phyloP scores from a whole-genome alignment of 371 early-diverging fungal genomes.

The Circinella umbellata region DNA sequence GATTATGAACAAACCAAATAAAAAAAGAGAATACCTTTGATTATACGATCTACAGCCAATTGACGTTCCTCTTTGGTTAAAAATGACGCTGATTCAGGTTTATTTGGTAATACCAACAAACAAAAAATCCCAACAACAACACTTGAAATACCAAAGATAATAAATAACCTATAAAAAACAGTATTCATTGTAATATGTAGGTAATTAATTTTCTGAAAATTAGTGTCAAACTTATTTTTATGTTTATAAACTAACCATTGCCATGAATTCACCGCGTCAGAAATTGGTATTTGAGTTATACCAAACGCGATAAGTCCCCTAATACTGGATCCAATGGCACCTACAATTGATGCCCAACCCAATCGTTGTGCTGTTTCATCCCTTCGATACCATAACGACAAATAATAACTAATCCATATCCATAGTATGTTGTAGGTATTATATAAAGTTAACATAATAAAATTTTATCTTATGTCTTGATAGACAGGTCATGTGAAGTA shows the following conservation, averaged over 20 bases:
- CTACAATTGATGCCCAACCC: constrained; percentile 19
- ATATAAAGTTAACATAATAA: too few relatives aligned
- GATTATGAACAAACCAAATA: too few relatives aligned
- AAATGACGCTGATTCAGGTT: constrained; percentile 57
- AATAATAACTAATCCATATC: constrained; percentile 4
- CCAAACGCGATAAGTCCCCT: constrained; percentile 39
- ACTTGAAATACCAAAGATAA: constrained; percentile 53
- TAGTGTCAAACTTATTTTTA: too few relatives aligned
- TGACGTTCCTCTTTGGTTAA: constrained; percentile 56
- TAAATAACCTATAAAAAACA: constrained; percentile 44
- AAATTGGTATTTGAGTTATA: constrained; percentile 29
- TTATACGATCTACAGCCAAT: constrained; percentile 46
- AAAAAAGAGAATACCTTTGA: constrained; percentile 19
- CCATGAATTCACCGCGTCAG: constrained; percentile 27
- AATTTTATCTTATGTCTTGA: too few relatives aligned
- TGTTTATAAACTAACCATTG: constrained; percentile 30
- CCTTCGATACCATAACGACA: constrained; percentile 47
- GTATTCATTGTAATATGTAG: neutral
- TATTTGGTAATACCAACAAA: constrained; percentile 53
- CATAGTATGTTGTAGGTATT: too few relatives aligned
- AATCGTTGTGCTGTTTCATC: constrained; percentile 42
- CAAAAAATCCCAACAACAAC: constrained; percentile 38
- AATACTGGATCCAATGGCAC: constrained; percentile 41
- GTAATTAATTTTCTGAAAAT: neutral
- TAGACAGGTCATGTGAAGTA: neutral